Evolutionary conservation across 139 green algal species (phyloP).

Genomic region (Chlamydomonas incerta): DNA sequence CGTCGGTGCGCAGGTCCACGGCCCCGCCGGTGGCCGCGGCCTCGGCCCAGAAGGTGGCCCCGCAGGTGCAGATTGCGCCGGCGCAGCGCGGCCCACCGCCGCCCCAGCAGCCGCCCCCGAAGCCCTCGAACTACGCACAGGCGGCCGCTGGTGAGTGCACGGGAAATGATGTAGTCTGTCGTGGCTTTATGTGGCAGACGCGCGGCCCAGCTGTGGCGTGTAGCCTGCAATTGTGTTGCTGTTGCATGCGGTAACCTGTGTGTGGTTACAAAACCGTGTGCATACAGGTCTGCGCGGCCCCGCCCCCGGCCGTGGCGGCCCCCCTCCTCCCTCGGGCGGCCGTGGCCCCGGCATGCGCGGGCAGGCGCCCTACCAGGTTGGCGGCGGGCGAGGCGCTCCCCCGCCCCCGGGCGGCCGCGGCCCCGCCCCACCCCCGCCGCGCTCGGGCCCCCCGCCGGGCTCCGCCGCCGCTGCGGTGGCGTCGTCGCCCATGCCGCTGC

Average conservation of each 20-base stretch:
- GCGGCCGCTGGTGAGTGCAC: constrained; percentile 30
- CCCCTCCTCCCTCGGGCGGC: background rate
- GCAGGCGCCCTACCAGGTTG: constrained; percentile 4
- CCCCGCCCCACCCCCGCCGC: constrained; percentile 14
- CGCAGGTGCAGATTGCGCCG: constrained; percentile 38
- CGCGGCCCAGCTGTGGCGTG: too few species aligned
- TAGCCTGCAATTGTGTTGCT: too few species aligned
- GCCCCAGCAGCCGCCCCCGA: constrained; percentile 35
- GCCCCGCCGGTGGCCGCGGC: background rate
- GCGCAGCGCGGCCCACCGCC: constrained; percentile 10
- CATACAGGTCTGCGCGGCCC: constrained; percentile 15
- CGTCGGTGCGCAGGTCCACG: background rate
- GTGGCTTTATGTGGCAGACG: too few species aligned
- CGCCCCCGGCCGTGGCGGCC: background rate
- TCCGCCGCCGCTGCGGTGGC: constrained; percentile 9
- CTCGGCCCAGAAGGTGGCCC: constrained; percentile 32
- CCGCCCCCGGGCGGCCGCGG: background rate
- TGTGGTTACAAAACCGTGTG: too few species aligned
- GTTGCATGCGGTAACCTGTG: too few species aligned
- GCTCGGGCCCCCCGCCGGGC: background rate
- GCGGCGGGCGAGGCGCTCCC: background rate
- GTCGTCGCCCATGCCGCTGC: constrained; percentile 52
- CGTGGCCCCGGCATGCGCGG: constrained; percentile 15
- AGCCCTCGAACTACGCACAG: constrained; percentile 48
- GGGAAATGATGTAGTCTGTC: background rate